A percentile compares a stretch with the other conserved stretches of the same genome.
Conservation (phyloP, 345 rosid species). For the Sapria himalayana region DNA sequence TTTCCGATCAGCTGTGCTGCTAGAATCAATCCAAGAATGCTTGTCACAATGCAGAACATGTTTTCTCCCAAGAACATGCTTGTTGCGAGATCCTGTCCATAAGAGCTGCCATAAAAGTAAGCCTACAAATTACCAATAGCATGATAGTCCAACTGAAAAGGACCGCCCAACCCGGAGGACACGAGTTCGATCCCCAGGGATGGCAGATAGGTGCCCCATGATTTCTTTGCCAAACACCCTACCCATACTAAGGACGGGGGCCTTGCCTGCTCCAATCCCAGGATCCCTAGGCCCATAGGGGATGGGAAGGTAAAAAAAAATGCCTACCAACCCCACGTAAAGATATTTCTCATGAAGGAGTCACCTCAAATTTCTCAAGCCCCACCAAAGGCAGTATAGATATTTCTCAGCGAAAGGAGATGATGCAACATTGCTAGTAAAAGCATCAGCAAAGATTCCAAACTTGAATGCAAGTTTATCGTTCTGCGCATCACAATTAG, state of each 20-base stretch:
- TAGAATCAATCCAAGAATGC: constrained; percentile 48
- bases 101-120: constrained; percentile 59
- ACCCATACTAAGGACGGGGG: too few species aligned
- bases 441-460: constrained; percentile 68
- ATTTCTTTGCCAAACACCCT: too few species aligned
- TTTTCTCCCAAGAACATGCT: constrained; percentile 58
- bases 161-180: too few species aligned
- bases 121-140: too few species aligned
- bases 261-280: too few species aligned
- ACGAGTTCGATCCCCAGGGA: too few species aligned
- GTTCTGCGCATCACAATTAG: constrained; percentile 36
- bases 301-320: too few species aligned
- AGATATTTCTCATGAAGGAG: too few species aligned
- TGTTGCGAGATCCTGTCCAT: constrained; percentile 64
- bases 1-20: constrained; percentile 74
- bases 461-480: constrained; percentile 24
- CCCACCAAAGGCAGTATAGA: constrained; percentile 88
- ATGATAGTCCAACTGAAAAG: too few species aligned
- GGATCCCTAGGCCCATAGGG: too few species aligned
- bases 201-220: too few species aligned
- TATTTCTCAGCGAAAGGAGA: constrained; percentile 30
- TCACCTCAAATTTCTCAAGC: constrained; percentile 69
- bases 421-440: constrained; percentile 39
- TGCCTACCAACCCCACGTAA: too few species aligned
- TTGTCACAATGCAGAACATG: constrained; percentile 38